Percentiles rank a stretch among this genome's conserved stretches.
phyloP scores from a whole-genome alignment of 371 early-diverging fungal species.

The Mucor saturninus region DNA sequence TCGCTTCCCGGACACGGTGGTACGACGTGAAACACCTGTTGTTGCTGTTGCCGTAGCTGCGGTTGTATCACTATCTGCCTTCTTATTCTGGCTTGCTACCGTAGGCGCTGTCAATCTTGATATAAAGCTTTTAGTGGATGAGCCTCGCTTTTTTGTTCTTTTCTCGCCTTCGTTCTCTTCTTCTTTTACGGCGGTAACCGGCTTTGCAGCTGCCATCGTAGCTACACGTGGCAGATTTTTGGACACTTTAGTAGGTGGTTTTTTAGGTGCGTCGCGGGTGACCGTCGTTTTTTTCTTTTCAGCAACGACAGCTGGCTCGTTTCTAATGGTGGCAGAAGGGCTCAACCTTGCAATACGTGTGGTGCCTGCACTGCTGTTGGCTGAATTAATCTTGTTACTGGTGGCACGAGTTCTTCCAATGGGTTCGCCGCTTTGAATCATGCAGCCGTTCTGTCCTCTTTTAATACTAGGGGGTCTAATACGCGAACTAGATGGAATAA shows the following conservation, averaged over 20 bases:
- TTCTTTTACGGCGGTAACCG: not conserved
- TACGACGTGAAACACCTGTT: not conserved
- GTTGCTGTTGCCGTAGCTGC: not conserved
- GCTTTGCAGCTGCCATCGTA: not conserved
- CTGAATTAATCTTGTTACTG: not conserved
- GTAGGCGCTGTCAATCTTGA: slow-evolving; percentile 27
- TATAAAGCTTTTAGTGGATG: slow-evolving; percentile 21
- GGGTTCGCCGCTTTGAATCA: not conserved
- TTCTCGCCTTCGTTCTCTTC: not conserved
- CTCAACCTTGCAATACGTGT: slow-evolving; percentile 17
- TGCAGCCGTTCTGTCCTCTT: not conserved
- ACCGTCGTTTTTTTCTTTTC: not conserved
- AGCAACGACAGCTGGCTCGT: not conserved
- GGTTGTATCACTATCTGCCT: not conserved
- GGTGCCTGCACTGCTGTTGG: slow-evolving; percentile 8
- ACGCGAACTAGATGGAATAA: slow-evolving; percentile 8
- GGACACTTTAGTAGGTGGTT: slow-evolving; percentile 8
- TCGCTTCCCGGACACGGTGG: not conserved
- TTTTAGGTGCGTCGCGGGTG: not conserved
- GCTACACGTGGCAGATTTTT: slow-evolving; percentile 14
- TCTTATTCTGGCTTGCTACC: slow-evolving; percentile 22
- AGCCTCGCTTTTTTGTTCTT: slow-evolving; percentile 16
- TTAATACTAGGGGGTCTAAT: slow-evolving; percentile 12
- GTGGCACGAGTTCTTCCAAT: not conserved
- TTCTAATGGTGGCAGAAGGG: not conserved